phyloP scores from a whole-genome alignment of 2,329 filamentous ascomycete species.

The Clonostachys solani region DNA sequence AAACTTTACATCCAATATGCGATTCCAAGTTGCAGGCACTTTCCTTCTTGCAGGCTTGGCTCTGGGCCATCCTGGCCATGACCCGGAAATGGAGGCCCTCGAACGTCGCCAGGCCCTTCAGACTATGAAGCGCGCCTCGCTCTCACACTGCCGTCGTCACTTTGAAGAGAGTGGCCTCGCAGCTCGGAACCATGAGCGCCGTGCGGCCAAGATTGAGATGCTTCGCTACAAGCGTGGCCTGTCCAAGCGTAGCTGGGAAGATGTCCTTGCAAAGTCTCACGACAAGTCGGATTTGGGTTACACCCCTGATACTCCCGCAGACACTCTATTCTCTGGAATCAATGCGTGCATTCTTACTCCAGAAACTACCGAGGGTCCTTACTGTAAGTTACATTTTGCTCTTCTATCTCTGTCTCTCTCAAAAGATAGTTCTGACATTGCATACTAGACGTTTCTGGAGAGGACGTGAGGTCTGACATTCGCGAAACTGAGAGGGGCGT shows the following conservation, averaged over 20 bases:
- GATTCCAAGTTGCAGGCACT: no score
- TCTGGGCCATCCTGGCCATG: conserved; percentile 43
- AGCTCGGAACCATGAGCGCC: conserved; percentile 36
- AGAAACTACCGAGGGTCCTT: no score
- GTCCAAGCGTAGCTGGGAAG: conserved; percentile 20
- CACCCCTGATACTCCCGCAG: conserved; percentile 18
- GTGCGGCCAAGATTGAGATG: conserved; percentile 30
- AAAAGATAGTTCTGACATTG: no score
- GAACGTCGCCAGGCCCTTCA: conserved; percentile 40
- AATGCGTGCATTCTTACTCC: no score
- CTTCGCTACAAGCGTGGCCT: conserved; percentile 30
- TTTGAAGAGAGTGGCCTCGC: conserved; percentile 42
- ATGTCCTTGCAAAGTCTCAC: conserved; percentile 21
- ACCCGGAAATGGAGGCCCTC: conserved; percentile 38
- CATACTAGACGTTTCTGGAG: no score
- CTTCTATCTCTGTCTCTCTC: no score
- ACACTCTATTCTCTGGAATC: conserved; percentile 7
- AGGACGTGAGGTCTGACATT: conserved; percentile 9
- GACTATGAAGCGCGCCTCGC: conserved; percentile 31
- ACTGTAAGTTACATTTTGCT: no score
- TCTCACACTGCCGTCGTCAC: conserved; percentile 35
- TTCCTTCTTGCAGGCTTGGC: no score
- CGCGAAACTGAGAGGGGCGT: conserved; percentile 33
- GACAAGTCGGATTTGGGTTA: conserved; percentile 28
- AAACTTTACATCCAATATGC: no score